Conservation (phyloP, 2,329 filamentous ascomycete genomes). For the Davidsoniella virescens region DNA sequence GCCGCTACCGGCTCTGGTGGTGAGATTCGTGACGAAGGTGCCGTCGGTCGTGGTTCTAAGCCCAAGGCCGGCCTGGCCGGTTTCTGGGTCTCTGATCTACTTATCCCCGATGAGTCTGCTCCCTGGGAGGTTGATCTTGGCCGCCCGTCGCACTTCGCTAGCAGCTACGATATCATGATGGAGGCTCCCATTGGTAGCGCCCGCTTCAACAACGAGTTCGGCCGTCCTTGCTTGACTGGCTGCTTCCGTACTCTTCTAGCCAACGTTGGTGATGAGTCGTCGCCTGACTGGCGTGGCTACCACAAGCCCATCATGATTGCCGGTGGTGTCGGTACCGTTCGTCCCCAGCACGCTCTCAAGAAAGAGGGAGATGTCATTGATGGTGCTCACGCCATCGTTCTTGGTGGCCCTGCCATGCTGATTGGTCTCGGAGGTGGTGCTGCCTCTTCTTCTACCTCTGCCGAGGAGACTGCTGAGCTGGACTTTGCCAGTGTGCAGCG, state of each 20-base stretch:
- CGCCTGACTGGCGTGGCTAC: slow-evolving; percentile 66
- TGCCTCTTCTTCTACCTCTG: slow-evolving; percentile 77
- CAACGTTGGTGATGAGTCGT: slow-evolving; percentile 32
- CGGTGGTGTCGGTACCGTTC: slow-evolving; percentile 81
- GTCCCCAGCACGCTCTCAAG: slow-evolving; percentile 83
- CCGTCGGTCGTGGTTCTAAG: slow-evolving; percentile 79
- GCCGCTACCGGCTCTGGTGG: slow-evolving; percentile 91
- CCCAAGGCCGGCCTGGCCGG: slow-evolving; percentile 86
- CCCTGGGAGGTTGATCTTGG: slow-evolving; percentile 90
- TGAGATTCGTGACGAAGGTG: slow-evolving; percentile 89
- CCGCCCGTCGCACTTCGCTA: slow-evolving; percentile 80
- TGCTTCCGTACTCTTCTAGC: slow-evolving; percentile 84
- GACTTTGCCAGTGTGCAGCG: slow-evolving; percentile 96
- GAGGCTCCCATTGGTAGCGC: slow-evolving; percentile 92
- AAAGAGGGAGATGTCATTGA: slow-evolving; percentile 60
- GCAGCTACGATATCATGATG: slow-evolving; percentile 91
- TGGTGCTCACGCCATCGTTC: slow-evolving; percentile 80
- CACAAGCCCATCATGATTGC: slow-evolving; percentile 99
- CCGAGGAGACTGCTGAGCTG: slow-evolving; percentile 75
- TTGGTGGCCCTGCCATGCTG: slow-evolving; percentile 92
- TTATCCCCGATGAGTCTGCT: slow-evolving; percentile 66
- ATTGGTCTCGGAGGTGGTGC: slow-evolving; percentile 82
- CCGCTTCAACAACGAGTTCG: slow-evolving; percentile 96
- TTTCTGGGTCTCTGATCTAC: slow-evolving; percentile 87
- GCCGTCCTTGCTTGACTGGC: slow-evolving; percentile 71